Evolutionary conservation across 2,329 filamentous ascomycete species (phyloP).

Genomic region (Ascochyta koolunga): DNA sequence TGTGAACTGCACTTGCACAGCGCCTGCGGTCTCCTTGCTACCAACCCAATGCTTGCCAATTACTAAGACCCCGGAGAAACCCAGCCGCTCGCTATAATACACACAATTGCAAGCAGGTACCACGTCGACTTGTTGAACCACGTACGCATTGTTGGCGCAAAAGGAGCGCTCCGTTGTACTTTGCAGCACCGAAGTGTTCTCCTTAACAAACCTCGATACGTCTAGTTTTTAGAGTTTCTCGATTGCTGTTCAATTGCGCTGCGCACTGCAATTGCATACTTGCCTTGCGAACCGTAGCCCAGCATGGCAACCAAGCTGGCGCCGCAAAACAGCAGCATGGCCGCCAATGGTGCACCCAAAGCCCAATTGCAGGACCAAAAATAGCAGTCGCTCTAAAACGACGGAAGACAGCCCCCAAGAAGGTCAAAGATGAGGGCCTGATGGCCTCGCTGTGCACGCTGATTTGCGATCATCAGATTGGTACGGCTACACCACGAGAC

Average conservation of each 20-base stretch:
- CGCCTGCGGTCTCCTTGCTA: conserved; percentile 20
- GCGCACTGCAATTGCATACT: background rate
- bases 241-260: background rate
- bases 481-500: conserved; percentile 56
- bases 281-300: background rate
- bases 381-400: conserved; percentile 20
- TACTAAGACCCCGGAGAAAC: conserved; percentile 25
- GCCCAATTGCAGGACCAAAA: conserved; percentile 22
- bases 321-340: conserved; percentile 18
- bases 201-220: background rate
- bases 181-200: background rate
- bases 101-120: background rate
- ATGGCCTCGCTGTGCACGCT: conserved; percentile 68
- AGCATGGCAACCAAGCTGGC: conserved; percentile 26
- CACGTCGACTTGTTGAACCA: conserved; percentile 5
- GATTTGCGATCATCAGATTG: conserved; percentile 80
- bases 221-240: background rate
- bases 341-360: conserved; percentile 12
- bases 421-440: conserved; percentile 67
- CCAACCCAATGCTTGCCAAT: conserved; percentile 28
- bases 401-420: conserved; percentile 46
- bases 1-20: conserved; percentile 14
- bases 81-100: conserved; percentile 20
- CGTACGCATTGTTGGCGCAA: conserved; percentile 6
- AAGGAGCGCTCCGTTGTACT: conserved; percentile 6